Base-by-base conservation (phyloP, 768 basidiomycete genomes). In the Infundibulicybe gibba region DNA sequence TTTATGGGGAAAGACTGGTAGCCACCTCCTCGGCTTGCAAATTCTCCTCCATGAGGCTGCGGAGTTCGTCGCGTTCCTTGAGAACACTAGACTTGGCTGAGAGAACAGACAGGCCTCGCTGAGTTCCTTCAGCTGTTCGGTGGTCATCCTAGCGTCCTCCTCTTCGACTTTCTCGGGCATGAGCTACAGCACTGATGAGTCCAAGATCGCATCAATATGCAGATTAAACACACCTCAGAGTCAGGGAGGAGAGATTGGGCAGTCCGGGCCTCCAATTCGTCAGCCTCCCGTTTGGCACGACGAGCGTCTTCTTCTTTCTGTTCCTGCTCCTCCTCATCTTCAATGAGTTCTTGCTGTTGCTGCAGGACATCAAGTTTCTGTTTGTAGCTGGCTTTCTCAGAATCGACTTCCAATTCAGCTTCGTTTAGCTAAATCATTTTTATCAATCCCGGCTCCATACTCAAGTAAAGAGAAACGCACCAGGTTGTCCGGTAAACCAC, bases 281-380 rank as follows among this genome's bases (percentile, higher is more conserved):
- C 86, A 17, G 83, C 80, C 65, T 89, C 91, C 56, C 84, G 83
- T 62, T 83, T 84, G 39, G 85, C 87, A 47, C 89, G 86, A 35
- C 92, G 85, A n/a, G 91, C 88, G 61, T 89, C 83, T 63, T 93
- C 89, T 63, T 92, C 91, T 69, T 94, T 88, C 66, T 94, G 86
- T 52, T 99, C 97, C 66, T 99, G 97, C 63, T 97, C 97, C 53
- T 94, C 83, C 68, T 99, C 97, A 64, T 99, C 97, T 61, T 99
- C 94, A 61, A 99, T 99, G 51, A 99, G 90, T 64, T 99, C 97
- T 62, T 99, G 91, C 66, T 99, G 97, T 58, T 99, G 91, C 57
- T 97, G 92, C 61, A 99, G 71, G 19, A 99, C 95, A 52, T 98
- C 97, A 46, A 99, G 80, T 68, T 95, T 97, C 74, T 98, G 91